phyloP scores from a whole-genome alignment of 345 rosid genomes.

The Linum usitatissimum region DNA sequence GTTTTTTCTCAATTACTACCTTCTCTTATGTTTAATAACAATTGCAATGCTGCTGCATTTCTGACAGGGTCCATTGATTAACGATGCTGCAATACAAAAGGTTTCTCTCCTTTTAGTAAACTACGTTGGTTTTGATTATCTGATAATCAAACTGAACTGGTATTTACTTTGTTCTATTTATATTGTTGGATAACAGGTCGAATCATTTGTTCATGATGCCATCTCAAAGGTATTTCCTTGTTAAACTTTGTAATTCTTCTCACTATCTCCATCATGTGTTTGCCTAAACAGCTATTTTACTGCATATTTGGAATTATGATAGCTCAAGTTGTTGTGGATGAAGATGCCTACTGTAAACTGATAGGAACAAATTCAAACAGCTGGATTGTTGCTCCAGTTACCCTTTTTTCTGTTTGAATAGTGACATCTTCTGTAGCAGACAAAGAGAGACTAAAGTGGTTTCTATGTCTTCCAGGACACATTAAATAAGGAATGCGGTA shows the following conservation, averaged over 20 bases:
- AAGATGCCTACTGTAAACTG: background rate
- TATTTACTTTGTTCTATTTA: constrained; percentile 14
- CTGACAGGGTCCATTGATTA: constrained; percentile 87
- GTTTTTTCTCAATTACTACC: background rate
- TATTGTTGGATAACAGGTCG: constrained; percentile 52
- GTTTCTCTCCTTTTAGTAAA: constrained; percentile 24
- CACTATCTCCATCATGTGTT: background rate
- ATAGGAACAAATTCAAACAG: background rate
- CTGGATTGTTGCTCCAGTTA: background rate
- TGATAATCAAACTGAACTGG: constrained; percentile 5
- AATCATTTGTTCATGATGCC: constrained; percentile 73
- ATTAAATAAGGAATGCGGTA: background rate
- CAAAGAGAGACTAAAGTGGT: background rate
- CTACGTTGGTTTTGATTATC: constrained; percentile 9
- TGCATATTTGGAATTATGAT: background rate
- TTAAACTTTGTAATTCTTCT: background rate
- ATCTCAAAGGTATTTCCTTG: constrained; percentile 55
- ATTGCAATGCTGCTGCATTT: background rate
- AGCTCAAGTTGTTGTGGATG: background rate
- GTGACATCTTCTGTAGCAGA: background rate
- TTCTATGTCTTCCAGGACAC: background rate
- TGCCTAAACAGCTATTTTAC: background rate
- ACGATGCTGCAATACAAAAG: constrained; percentile 86
- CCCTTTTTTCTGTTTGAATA: background rate
- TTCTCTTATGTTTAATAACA: too few species aligned